Percentiles rank a stretch among this genome's conserved stretches.
Evolutionary conservation across 2,329 filamentous ascomycete genomes (phyloP).

Genomic region (Colletotrichum kahawae): DNA sequence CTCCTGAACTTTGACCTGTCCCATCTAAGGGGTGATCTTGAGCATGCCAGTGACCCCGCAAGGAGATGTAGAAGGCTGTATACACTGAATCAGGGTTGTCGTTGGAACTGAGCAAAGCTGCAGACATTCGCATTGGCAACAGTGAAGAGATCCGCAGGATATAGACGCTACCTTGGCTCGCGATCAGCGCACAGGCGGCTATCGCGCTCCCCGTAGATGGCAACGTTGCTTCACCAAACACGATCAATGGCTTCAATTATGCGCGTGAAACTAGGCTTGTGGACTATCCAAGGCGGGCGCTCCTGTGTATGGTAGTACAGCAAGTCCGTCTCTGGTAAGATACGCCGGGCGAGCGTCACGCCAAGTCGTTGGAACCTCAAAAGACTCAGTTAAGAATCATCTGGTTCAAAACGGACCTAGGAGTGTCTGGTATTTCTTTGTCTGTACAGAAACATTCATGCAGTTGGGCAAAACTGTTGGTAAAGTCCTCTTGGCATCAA

Average conservation of each 20-base stretch:
- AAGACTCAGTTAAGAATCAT: not conserved
- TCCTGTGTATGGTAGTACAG: not conserved
- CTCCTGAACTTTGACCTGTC: not conserved
- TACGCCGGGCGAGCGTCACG: not conserved
- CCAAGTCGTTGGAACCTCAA: not conserved
- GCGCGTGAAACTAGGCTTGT: not conserved
- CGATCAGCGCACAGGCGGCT: not conserved
- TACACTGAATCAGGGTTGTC: not conserved
- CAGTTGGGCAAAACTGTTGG: not conserved
- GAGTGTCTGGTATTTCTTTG: not conserved
- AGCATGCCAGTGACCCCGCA: not conserved
- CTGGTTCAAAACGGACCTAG: not conserved
- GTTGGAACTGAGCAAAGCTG: not conserved
- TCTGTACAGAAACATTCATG: not conserved
- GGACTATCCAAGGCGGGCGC: fast-evolving
- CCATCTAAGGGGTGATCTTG: not conserved
- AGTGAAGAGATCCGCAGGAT: not conserved
- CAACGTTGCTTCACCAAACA: fast-evolving
- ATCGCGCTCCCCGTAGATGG: not conserved
- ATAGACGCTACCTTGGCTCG: not conserved
- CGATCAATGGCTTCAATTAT: not conserved
- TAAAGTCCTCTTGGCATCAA: not conserved
- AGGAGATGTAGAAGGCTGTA: not conserved
- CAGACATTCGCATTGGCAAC: not conserved
- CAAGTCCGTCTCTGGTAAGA: not conserved